phyloP scores from a whole-genome alignment of 2,329 filamentous ascomycete species.

The Drechslera avenae region DNA sequence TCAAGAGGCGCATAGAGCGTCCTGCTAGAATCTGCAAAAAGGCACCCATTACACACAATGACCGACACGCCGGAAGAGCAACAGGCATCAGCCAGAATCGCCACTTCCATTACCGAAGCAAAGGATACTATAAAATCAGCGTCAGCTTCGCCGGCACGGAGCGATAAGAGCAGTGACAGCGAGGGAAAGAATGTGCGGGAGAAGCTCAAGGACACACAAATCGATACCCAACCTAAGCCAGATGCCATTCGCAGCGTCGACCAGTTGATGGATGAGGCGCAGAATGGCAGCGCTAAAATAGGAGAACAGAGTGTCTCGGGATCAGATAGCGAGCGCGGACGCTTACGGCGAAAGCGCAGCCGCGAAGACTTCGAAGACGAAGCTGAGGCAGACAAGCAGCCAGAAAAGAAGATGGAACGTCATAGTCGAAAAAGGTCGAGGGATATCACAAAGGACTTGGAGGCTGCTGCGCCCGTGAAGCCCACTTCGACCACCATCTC shows the following conservation, averaged over 20 bases:
- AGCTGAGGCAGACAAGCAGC: slow-evolving; percentile 37
- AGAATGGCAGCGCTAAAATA: slow-evolving; percentile 29
- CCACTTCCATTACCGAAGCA: slow-evolving; percentile 15
- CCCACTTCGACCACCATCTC: slow-evolving; percentile 39
- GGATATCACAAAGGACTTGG: slow-evolving; percentile 43
- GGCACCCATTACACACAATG: slow-evolving; percentile 22
- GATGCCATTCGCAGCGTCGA: slow-evolving; percentile 24
- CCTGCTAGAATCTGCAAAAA: slow-evolving; percentile 7
- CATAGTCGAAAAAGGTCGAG: slow-evolving; percentile 56
- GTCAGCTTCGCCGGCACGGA: slow-evolving; percentile 38
- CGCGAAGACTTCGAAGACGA: slow-evolving; percentile 53
- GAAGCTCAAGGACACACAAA: slow-evolving; percentile 66
- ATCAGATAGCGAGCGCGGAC: slow-evolving; percentile 46
- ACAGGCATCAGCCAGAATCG: slow-evolving; percentile 13
- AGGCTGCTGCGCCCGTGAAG: slow-evolving; percentile 36
- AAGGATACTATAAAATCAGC: slow-evolving; percentile 20
- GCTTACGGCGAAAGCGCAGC: slow-evolving; percentile 53
- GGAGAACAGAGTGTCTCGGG: slow-evolving; percentile 39
- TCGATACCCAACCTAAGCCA: slow-evolving; percentile 50
- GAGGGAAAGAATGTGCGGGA: slow-evolving; percentile 64
- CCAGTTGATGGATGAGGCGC: slow-evolving; percentile 29
- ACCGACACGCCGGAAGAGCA: slow-evolving; percentile 33
- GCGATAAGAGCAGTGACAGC: slow-evolving; percentile 52
- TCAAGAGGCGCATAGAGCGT: slow-evolving; percentile 3
- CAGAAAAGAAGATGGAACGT: slow-evolving; percentile 44